Evolutionary conservation across 2,329 filamentous ascomycete genomes (phyloP), one percentile per base, ranked within the genome.

Genomic region (Fusarium penzigii): DNA sequence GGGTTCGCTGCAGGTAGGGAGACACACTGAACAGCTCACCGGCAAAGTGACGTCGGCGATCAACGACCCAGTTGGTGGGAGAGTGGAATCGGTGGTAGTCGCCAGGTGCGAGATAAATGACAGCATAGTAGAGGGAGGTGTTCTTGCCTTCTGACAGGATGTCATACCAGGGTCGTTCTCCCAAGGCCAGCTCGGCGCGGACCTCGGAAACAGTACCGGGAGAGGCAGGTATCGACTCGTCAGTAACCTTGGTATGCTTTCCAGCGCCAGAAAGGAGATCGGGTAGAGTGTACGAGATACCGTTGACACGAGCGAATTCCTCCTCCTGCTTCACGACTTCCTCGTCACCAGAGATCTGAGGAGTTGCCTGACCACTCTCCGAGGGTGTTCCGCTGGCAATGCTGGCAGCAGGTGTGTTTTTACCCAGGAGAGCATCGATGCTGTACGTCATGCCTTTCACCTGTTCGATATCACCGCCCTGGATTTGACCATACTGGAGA

Each of bases 61-160:
- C 90, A 34, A 94, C 94, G 14, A 99, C 92, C 94, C 94, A 99
- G 63, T 90, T 89, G 2, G 91, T 87, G 0, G 94, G 94, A 2
- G 90, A 96, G 76, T 99, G 95, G 78, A 97, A 99, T 59, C 93
- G 90, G 75, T 99, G 94, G 75, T 99, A 99, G 76, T 99, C 95
- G 45, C 94, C 94, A 0, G 94, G 94, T 0, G 95, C 94, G 41
- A 99, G 85, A 74, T 99, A 99, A 67, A 99, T 86, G 57, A 99
- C 95, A 55, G 81, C 89, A 73, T 97, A 99, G 78, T 96, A 96
- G 8, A 99, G 82, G 10, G 87, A 84, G 6, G 87, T 90, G 70
- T 76, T 80, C 70, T 82, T 82, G 48, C 83, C 81, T 17, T 78
- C 72, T 6, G 82, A 81, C 25, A 88, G 74, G n/a, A 85, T 75